A percentile compares a stretch with the other conserved stretches of the same genome.
Conservation (phyloP, 2,329 filamentous ascomycete genomes). For the Truncatella angustata region DNA sequence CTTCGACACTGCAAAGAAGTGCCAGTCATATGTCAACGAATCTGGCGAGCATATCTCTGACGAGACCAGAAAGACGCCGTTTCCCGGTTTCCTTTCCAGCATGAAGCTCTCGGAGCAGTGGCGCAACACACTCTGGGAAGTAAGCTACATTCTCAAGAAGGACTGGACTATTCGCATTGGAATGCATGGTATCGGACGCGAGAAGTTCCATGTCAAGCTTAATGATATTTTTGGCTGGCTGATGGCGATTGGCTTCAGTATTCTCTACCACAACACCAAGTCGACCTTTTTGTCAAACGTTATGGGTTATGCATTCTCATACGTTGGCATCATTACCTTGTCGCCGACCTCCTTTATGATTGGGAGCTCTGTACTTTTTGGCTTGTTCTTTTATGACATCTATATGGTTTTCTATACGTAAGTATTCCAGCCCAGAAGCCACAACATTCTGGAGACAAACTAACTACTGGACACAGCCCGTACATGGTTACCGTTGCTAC, state of each 20-base stretch:
- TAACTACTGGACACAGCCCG: conserved; percentile 48
- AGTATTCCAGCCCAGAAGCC: conserved; percentile 23
- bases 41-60: conserved; percentile 25
- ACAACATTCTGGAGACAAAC: not conserved
- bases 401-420: conserved; percentile 85
- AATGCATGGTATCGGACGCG: conserved; percentile 49
- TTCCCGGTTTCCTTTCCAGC: conserved; percentile 36
- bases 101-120: conserved; percentile 23
- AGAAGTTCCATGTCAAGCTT: conserved; percentile 52
- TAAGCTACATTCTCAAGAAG: conserved; percentile 48
- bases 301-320: conserved; percentile 83
- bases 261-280: conserved; percentile 66
- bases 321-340: conserved; percentile 76
- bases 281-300: conserved; percentile 71
- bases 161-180: conserved; percentile 50
- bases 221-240: conserved; percentile 56
- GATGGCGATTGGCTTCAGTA: conserved; percentile 50
- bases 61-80: conserved; percentile 32
- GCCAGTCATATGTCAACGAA: conserved; percentile 32
- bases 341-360: conserved; percentile 87
- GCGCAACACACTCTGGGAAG: conserved; percentile 42
- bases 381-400: conserved; percentile 92
- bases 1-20: conserved; percentile 39
- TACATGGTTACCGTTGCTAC: conserved; percentile 88
- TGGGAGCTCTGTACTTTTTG: conserved; percentile 72